These are phyloP conservation scores for Chytridium lagenaria DNA, from an alignment of 371 early-diverging fungal species.

Conservation along the genomic window DNA sequence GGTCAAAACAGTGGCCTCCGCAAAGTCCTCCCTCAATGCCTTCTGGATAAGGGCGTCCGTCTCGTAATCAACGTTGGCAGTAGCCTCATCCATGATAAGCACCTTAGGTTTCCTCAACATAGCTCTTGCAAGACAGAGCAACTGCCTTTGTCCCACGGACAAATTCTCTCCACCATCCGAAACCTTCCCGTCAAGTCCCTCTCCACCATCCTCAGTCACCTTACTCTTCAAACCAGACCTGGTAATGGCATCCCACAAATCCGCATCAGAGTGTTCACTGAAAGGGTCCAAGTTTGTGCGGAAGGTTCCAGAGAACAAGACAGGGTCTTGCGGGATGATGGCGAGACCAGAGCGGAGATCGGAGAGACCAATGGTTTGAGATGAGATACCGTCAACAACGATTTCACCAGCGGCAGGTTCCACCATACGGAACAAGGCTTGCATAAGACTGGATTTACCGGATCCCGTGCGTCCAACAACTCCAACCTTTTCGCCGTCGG, in stretches of 20 bases:
- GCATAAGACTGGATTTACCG: too few relatives aligned
- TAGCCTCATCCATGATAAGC: conserved; percentile 78
- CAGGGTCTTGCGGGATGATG: conserved; percentile 71
- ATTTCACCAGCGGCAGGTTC: conserved; percentile 76
- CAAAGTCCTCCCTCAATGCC: conserved; percentile 64
- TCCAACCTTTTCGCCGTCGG: conserved; percentile 62
- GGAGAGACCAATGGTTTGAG: conserved; percentile 62
- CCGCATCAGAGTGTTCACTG: conserved; percentile 47
- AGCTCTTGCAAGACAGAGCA: conserved; percentile 58
- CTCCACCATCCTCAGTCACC: conserved; percentile 30
- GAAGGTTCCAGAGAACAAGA: conserved; percentile 45
- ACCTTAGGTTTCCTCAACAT: conserved; percentile 55
- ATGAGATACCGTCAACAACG: conserved; percentile 65
- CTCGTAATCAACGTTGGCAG: conserved; percentile 66
- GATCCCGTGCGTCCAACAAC: conserved; percentile 86
- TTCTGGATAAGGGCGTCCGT: conserved; percentile 69
- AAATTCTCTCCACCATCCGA: conserved; percentile 70
- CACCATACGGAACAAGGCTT: conserved; percentile 85
- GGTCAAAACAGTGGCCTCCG: too few relatives aligned
- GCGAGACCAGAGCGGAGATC: conserved; percentile 65
- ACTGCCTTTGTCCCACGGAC: conserved; percentile 80
- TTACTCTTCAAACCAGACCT: conserved; percentile 48
- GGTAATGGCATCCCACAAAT: conserved; percentile 52
- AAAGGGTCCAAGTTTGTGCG: conserved; percentile 63
- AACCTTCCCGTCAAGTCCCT: conserved; percentile 40